Conservation (phyloP, 2,329 filamentous ascomycete genomes). For the Purpureocillium lavendulum region DNA sequence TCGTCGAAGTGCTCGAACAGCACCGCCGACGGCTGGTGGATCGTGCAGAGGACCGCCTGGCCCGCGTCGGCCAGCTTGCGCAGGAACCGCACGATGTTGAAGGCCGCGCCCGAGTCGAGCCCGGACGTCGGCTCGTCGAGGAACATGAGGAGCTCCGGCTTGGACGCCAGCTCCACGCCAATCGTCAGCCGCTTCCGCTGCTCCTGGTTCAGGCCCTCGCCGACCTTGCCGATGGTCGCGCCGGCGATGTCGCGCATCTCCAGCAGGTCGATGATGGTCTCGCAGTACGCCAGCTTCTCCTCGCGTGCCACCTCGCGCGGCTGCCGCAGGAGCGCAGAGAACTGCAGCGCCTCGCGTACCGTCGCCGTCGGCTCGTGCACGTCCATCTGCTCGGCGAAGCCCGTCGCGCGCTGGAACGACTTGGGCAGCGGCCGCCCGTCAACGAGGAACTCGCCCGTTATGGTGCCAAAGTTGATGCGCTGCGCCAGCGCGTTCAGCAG, state of each 20-base stretch:
- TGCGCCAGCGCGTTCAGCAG: constrained; percentile 66
- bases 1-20: constrained; percentile 51
- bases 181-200: constrained; percentile 50
- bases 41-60: constrained; percentile 52
- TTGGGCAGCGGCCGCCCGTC: constrained; percentile 63
- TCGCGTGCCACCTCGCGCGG: constrained; percentile 43
- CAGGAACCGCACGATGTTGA: constrained; percentile 54
- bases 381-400: constrained; percentile 58
- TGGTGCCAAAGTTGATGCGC: constrained; percentile 67
- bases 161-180: constrained; percentile 46
- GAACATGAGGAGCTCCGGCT: constrained; percentile 54
- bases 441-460: constrained; percentile 71
- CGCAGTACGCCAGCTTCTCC: constrained; percentile 61
- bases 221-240: constrained; percentile 51
- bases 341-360: constrained; percentile 56
- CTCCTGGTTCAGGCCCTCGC: constrained; percentile 52
- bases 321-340: constrained; percentile 58
- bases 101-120: constrained; percentile 49
- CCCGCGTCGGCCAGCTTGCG: constrained; percentile 52
- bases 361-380: constrained; percentile 59
- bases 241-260: constrained; percentile 62
- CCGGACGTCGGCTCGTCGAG: constrained; percentile 56
- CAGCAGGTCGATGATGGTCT: constrained; percentile 59
- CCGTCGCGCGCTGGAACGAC: constrained; percentile 74
- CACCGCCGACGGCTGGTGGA: constrained; percentile 49